Evolutionary conservation across 2,329 filamentous ascomycete genomes (phyloP).

Genomic region (Cladosporium cucumerinum): DNA sequence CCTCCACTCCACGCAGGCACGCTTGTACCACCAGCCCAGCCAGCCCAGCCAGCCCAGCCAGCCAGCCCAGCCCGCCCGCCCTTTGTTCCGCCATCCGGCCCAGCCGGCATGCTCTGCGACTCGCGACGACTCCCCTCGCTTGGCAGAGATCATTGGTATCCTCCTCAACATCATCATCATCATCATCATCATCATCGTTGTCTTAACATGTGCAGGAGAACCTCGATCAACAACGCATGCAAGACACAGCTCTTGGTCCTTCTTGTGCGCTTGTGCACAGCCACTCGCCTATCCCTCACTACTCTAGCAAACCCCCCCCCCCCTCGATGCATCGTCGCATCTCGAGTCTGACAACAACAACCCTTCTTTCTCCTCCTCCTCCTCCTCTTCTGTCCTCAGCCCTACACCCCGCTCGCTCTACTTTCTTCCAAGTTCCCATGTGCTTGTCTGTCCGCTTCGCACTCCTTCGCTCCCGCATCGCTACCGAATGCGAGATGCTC

Average conservation of each 20-base stretch:
- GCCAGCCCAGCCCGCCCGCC: neutral
- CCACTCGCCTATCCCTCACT: neutral
- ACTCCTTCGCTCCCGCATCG: conserved; percentile 3
- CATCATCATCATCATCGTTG: neutral
- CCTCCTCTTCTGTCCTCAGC: neutral
- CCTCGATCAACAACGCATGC: neutral
- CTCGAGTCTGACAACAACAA: neutral
- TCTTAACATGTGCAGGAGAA: neutral
- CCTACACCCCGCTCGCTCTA: conserved; percentile 6
- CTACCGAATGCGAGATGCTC: conserved; percentile 3
- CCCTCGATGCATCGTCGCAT: neutral
- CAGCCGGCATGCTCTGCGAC: neutral
- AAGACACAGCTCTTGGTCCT: neutral
- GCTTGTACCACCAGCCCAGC: too few relatives aligned
- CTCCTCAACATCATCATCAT: neutral
- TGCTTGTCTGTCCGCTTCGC: neutral
- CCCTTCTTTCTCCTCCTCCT: too few relatives aligned
- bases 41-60: too few relatives aligned
- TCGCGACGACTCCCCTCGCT: neutral
- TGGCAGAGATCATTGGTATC: neutral
- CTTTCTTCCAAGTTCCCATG: too few relatives aligned
- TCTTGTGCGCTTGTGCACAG: neutral
- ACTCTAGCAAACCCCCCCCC: neutral
- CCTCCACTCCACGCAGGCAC: neutral
- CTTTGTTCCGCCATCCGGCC: conserved; percentile 2